A percentile compares a stretch with the other conserved stretches of the same genome.
These are phyloP conservation scores for Quercus phellos DNA, from an alignment of 331 rosid species.

Conservation along the genomic window DNA sequence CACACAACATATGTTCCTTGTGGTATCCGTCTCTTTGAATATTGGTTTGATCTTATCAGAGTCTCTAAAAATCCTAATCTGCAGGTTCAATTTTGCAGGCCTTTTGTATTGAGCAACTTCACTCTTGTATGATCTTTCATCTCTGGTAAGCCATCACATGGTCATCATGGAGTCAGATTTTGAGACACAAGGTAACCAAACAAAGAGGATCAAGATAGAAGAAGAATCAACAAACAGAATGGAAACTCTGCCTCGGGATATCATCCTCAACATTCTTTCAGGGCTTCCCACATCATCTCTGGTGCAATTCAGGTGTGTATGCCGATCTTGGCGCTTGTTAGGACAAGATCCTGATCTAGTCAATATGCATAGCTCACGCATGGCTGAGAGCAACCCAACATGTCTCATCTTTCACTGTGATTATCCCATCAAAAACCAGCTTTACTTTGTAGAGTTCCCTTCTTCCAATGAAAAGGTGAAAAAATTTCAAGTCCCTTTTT, in stretches of 20 bases:
- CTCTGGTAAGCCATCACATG: neutral
- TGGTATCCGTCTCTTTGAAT: slow-evolving; percentile 18
- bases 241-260: slow-evolving; percentile 23
- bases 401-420: slow-evolving; percentile 45
- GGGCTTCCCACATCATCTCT: slow-evolving; percentile 36
- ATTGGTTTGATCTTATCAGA: slow-evolving; percentile 7
- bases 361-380: neutral
- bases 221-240: neutral
- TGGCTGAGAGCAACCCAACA: neutral
- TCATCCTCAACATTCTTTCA: slow-evolving; percentile 18
- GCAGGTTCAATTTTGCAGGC: neutral
- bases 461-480: neutral
- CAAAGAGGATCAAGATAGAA: slow-evolving; percentile 14
- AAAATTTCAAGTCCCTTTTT: slow-evolving; percentile 26
- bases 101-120: neutral
- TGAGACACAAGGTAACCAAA: neutral
- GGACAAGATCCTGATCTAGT: slow-evolving; percentile 13
- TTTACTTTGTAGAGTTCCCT: slow-evolving; percentile 26
- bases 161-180: slow-evolving; percentile 17
- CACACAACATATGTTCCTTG: slow-evolving; percentile 15
- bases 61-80: slow-evolving; percentile 4
- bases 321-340: slow-evolving; percentile 22
- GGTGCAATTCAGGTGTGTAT: slow-evolving; percentile 27
- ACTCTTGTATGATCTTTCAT: neutral
- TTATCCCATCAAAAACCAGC: slow-evolving; percentile 33